Percentiles rank a stretch among this genome's conserved stretches.
phyloP scores from a whole-genome alignment of 1,284 basidiomycete species.

The Naganishia sp. region DNA sequence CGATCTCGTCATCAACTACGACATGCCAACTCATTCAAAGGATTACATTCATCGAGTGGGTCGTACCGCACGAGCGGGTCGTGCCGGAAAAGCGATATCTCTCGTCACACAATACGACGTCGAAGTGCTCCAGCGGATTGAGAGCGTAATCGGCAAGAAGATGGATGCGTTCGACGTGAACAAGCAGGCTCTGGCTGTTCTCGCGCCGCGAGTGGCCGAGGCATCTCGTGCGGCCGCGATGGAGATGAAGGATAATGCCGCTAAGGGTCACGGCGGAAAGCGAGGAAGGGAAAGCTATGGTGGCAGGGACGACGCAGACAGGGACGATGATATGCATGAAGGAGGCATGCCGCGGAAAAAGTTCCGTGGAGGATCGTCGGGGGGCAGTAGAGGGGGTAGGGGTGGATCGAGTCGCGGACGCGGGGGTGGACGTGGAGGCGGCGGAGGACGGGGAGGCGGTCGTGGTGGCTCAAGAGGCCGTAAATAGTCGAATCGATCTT shows the following conservation, averaged over 20 bases:
- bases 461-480: not conserved
- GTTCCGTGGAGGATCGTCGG: conserved; percentile 24
- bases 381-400: conserved; percentile 27
- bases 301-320: conserved; percentile 46
- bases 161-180: conserved; percentile 89
- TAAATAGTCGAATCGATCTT: not conserved
- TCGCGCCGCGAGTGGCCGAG: conserved; percentile 87
- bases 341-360: conserved; percentile 31
- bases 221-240: conserved; percentile 78
- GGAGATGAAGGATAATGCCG: conserved; percentile 61
- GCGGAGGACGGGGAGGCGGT: not conserved
- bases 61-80: conserved; percentile 92
- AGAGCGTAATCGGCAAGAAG: conserved; percentile 86
- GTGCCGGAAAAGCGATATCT: conserved; percentile 92
- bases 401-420: conserved; percentile 6
- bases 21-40: conserved; percentile 97
- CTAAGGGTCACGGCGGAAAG: conserved; percentile 57
- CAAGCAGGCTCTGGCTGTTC: conserved; percentile 82
- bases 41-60: conserved; percentile 99
- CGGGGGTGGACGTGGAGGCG: conserved; percentile 4
- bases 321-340: conserved; percentile 43
- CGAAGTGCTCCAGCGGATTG: conserved; percentile 92
- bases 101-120: conserved; percentile 98
- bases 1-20: conserved; percentile 97
- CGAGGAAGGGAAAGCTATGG: conserved; percentile 49